Evolutionary conservation across 441 rosid species (phyloP).

Genomic region (Syzygium syzygioides): DNA sequence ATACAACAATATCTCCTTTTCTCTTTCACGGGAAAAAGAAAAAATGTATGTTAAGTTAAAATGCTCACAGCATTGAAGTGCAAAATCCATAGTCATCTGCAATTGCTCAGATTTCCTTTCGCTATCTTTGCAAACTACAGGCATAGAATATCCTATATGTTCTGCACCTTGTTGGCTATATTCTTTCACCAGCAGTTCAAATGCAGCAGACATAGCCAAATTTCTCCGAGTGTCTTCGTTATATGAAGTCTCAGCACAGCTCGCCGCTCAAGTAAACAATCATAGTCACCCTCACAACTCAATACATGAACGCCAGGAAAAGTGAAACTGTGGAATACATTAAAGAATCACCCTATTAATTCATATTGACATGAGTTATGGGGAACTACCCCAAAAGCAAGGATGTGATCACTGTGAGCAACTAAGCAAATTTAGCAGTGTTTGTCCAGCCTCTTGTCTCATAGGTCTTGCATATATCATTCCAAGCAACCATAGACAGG

Average conservation of each 20-base stretch:
- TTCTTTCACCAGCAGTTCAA: background rate
- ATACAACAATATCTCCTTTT: background rate
- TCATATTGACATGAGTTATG: background rate
- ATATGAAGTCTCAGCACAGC: background rate
- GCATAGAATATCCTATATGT: background rate
- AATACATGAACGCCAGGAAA: background rate
- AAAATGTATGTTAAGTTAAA: background rate
- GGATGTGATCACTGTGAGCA: background rate
- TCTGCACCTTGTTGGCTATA: background rate
- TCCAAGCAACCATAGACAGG: background rate
- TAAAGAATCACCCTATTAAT: background rate
- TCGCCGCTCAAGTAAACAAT: background rate
- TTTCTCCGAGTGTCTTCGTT: background rate
- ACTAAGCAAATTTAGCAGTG: background rate
- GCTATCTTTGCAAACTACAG: background rate
- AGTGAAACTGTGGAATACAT: background rate
- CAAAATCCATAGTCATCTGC: background rate
- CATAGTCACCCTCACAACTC: background rate
- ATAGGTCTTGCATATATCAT: background rate
- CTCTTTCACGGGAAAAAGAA: background rate
- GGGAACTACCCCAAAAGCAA: background rate
- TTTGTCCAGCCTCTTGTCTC: background rate
- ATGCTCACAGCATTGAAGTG: background rate
- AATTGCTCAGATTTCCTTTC: background rate
- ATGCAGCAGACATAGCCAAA: background rate